Evolutionary conservation across 2,329 filamentous ascomycete species (phyloP).

Genomic region (Didymella segeticola): DNA sequence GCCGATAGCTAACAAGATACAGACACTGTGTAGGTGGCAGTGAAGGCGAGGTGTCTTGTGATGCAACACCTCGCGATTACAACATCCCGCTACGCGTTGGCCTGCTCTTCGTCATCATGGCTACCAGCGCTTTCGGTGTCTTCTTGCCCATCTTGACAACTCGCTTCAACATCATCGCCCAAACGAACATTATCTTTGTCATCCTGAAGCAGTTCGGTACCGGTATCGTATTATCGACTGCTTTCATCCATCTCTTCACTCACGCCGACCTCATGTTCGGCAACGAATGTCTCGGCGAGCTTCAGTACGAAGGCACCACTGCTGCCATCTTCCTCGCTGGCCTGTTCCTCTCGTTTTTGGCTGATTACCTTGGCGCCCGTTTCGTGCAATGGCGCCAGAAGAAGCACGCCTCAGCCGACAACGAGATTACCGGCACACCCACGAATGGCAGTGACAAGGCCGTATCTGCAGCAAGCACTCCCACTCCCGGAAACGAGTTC

Average conservation of each 20-base stretch:
- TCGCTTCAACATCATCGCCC: constrained; percentile 61
- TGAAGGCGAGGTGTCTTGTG: constrained; percentile 55
- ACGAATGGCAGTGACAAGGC: constrained; percentile 24
- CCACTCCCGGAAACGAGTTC: constrained; percentile 23
- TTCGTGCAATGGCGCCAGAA: constrained; percentile 54
- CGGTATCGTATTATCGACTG: constrained; percentile 74
- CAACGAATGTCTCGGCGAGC: constrained; percentile 70
- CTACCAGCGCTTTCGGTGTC: constrained; percentile 72
- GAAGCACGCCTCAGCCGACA: constrained; percentile 22
- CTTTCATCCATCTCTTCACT: constrained; percentile 74
- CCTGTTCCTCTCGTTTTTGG: constrained; percentile 73
- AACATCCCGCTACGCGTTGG: constrained; percentile 73
- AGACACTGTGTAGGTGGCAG: constrained; percentile 64
- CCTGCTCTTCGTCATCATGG: constrained; percentile 74
- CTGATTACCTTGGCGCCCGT: constrained; percentile 72
- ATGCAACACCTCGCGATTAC: constrained; percentile 63
- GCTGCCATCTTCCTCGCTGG: constrained; percentile 77
- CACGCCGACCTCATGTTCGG: constrained; percentile 76
- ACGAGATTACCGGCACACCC: constrained; percentile 20
- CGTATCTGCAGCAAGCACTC: constrained; percentile 14
- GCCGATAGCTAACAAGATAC: constrained; percentile 36
- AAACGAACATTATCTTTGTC: constrained; percentile 61
- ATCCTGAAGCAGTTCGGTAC: constrained; percentile 76
- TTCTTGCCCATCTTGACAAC: constrained; percentile 71
- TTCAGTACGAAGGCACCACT: constrained; percentile 73